Conservation (phyloP, 257 asterid species). For the Nicotiana undulata region DNA sequence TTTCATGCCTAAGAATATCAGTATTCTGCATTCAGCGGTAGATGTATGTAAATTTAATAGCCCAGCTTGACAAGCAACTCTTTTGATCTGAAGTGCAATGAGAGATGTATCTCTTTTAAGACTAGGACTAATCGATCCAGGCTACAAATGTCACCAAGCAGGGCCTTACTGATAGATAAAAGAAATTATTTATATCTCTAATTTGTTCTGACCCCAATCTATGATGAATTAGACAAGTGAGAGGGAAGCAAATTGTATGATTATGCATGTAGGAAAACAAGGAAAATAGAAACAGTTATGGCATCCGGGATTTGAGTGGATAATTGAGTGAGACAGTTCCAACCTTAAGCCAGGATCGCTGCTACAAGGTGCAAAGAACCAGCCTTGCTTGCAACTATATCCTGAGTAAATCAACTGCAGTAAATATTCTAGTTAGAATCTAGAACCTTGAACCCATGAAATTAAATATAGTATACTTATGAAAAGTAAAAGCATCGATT, state of each 20-base stretch:
- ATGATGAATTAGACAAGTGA: background rate
- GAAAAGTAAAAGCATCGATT: background rate
- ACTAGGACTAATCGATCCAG: background rate
- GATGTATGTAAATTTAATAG: background rate
- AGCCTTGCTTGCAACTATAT: constrained; percentile 88
- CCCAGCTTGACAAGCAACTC: background rate
- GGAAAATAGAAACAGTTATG: background rate
- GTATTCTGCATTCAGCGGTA: background rate
- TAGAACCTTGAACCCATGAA: background rate
- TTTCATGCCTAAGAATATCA: background rate
- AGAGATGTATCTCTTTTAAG: background rate
- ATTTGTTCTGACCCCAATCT: background rate
- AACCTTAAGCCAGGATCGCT: constrained; percentile 85
- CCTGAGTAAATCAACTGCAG: constrained; percentile 83
- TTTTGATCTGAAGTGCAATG: background rate
- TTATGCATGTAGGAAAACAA: background rate
- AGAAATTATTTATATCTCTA: background rate
- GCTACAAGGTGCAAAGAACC: constrained; percentile 95
- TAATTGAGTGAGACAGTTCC: constrained; percentile 9
- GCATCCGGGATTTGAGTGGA: background rate
- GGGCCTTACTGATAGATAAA: background rate
- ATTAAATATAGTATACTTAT: background rate
- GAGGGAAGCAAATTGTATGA: background rate
- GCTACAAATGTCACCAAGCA: background rate
- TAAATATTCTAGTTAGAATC: constrained; percentile 8